A percentile compares a stretch with the other conserved stretches of the same genome.
Conservation (phyloP, 306 rosid genomes). For the Corylus heterophylla region DNA sequence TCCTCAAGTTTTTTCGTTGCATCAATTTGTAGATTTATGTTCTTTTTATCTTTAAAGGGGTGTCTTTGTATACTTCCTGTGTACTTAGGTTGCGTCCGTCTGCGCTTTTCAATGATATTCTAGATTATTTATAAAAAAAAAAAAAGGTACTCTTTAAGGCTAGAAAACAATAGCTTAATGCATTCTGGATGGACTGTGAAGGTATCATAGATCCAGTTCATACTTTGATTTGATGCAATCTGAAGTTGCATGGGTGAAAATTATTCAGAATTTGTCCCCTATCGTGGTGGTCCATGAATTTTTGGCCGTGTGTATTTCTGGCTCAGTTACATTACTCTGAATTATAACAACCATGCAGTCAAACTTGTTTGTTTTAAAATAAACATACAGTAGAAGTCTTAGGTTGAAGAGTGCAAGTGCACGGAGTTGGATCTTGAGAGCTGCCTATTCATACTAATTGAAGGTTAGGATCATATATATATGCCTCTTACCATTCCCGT, state of each 20-base stretch:
- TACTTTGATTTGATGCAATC: neutral
- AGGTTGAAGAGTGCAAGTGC: neutral
- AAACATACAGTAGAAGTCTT: neutral
- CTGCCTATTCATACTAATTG: neutral
- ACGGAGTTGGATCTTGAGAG: neutral
- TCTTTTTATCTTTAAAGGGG: no score
- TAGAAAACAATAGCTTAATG: neutral
- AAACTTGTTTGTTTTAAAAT: neutral
- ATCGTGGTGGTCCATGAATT: neutral
- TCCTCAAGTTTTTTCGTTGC: no score
- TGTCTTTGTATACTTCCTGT: no score
- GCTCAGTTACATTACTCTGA: neutral
- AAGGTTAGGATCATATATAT: neutral
- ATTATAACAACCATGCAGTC: neutral
- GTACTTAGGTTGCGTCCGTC: no score
- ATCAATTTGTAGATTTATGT: no score
- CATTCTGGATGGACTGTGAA: neutral
- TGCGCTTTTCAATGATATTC: no score
- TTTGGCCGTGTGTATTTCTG: neutral
- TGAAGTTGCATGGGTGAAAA: neutral
- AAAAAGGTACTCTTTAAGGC: neutral
- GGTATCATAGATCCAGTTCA: neutral
- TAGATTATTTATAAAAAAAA: no score
- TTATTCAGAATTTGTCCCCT: neutral
- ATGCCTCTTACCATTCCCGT: neutral